Conservation (phyloP, 352 stramenopile species). For the Phytophthora fragariae region DNA sequence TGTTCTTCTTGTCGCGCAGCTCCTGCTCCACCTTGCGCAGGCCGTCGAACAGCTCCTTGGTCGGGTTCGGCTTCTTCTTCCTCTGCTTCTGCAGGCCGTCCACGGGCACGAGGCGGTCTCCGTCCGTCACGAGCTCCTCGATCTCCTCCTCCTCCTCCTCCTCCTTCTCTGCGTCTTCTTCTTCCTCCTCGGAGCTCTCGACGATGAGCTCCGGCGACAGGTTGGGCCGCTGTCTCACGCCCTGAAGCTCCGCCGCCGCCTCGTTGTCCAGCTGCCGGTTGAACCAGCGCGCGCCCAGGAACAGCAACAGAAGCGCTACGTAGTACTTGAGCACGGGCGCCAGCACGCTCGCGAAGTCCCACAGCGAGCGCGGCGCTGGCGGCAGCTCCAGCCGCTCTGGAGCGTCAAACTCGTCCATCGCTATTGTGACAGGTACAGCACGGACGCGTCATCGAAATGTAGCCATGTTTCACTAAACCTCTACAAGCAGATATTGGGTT, state of each 20-base stretch:
- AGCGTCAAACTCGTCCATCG: conserved; percentile 15
- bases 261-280: conserved; percentile 69
- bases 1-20: conserved; percentile 61
- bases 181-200: conserved; percentile 57
- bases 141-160: conserved; percentile 64
- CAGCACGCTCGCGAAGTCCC: conserved; percentile 63
- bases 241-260: conserved; percentile 46
- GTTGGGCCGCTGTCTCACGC: conserved; percentile 33
- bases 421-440: not conserved
- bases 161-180: conserved; percentile 35
- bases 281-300: conserved; percentile 63
- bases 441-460: conserved; percentile 5
- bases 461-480: conserved; percentile 2
- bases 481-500: not conserved
- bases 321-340: conserved; percentile 86
- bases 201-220: conserved; percentile 63
- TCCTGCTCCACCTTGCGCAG: conserved; percentile 81
- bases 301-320: conserved; percentile 63
- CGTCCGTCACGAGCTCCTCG: conserved; percentile 77
- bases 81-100: conserved; percentile 4
- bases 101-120: conserved; percentile 53
- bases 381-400: conserved; percentile 34
- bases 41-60: conserved; percentile 78
- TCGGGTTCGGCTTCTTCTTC: conserved; percentile 44
- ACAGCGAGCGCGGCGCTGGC: conserved; percentile 49